A percentile compares a stretch with the other conserved stretches of the same genome.
phyloP scores from a whole-genome alignment of 768 basidiomycete genomes.

The Tulasnella sp. region DNA sequence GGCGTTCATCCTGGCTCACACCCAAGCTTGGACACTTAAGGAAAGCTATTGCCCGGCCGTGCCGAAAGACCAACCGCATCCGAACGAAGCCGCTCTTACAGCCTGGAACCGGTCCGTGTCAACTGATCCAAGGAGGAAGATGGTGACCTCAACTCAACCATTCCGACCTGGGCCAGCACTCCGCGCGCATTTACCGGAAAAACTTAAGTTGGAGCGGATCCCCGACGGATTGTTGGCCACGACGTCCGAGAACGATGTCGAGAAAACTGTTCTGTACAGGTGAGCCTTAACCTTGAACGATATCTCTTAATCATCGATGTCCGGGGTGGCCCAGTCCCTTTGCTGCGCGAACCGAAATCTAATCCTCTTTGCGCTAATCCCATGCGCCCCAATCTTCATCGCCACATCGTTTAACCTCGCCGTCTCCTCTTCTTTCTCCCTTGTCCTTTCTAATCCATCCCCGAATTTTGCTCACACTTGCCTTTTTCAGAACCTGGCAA shows the following conservation, averaged over 20 bases:
- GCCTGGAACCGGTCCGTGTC: background rate
- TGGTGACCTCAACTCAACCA: background rate
- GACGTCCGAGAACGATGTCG: background rate
- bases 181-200: conserved; percentile 11
- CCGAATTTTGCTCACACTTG: conserved; percentile 1
- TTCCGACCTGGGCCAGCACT: conserved; percentile 14
- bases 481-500: conserved; percentile 20
- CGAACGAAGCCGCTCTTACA: background rate
- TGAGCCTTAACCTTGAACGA: conserved; percentile 6
- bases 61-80: background rate
- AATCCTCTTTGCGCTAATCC: background rate
- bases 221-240: background rate
- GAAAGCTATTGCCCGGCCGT: background rate
- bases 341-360: background rate
- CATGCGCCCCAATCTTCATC: background rate
- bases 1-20: background rate
- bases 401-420: conserved; percentile 3
- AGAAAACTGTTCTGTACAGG: conserved; percentile 5
- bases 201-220: background rate
- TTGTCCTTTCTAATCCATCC: background rate
- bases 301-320: background rate
- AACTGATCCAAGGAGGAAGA: background rate
- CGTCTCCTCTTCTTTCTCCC: background rate
- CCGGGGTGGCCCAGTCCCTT: background rate
- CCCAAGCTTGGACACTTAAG: conserved; percentile 10